These are phyloP conservation scores for Eimeria zaria DNA, from an alignment of 169 alveolate genomes.

Conservation along the genomic window DNA sequence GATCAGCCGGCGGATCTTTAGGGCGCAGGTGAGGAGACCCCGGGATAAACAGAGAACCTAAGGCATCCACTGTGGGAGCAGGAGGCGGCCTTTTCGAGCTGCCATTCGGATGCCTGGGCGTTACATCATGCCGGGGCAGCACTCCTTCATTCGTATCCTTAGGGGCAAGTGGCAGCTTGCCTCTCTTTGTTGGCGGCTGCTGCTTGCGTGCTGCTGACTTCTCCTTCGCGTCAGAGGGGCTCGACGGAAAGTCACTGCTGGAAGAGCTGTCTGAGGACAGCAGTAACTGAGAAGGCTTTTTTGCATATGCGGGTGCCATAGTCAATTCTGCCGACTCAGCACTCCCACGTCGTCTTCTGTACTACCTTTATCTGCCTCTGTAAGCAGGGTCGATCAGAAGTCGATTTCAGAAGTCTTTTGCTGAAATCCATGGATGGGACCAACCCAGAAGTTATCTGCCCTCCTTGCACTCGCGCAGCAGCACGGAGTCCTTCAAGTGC, in stretches of 20 bases:
- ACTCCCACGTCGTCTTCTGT: not conserved
- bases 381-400: not conserved
- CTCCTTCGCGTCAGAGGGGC: not conserved
- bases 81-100: slow-evolving; percentile 40
- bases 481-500: not conserved
- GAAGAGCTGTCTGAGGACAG: slow-evolving; percentile 77
- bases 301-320: slow-evolving; percentile 9
- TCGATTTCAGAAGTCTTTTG: not conserved
- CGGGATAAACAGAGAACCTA: slow-evolving; percentile 43
- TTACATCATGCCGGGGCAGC: not conserved
- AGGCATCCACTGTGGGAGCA: slow-evolving; percentile 24
- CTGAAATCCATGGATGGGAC: not conserved
- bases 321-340: not conserved
- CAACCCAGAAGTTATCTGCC: not conserved
- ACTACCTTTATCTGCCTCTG: not conserved
- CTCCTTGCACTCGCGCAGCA: not conserved
- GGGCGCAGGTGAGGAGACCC: not conserved
- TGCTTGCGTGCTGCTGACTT: not conserved
- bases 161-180: slow-evolving; percentile 18
- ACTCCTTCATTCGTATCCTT: not conserved
- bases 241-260: slow-evolving; percentile 34
- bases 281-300: slow-evolving; percentile 41
- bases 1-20: not conserved
- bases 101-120: not conserved
- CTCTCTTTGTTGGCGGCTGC: slow-evolving; percentile 14